Percentiles rank a stretch among this genome's conserved stretches.
Evolutionary conservation across 805 yeast genomes (phyloP).

Genomic region (Barnettozyma populi): DNA sequence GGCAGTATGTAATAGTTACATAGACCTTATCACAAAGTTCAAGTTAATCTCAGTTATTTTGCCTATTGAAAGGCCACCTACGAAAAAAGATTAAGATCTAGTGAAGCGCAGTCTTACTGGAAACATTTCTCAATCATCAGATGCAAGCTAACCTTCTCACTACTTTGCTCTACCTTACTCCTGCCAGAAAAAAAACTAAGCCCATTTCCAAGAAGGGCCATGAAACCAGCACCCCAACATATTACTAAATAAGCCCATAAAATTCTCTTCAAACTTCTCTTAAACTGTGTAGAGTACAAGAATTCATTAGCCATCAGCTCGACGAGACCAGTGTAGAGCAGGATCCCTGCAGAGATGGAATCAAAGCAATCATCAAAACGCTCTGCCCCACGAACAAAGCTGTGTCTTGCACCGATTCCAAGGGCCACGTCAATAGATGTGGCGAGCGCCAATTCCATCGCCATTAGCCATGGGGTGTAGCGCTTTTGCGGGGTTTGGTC

Average conservation of each 20-base stretch:
- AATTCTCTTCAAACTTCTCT: slow-evolving; percentile 48
- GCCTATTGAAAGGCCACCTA: too few relatives aligned
- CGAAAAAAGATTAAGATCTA: too few relatives aligned
- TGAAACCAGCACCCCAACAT: slow-evolving; percentile 63
- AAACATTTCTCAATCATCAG: too few relatives aligned
- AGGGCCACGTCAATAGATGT: slow-evolving; percentile 72
- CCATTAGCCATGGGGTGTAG: slow-evolving; percentile 43
- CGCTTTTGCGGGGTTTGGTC: slow-evolving; percentile 21
- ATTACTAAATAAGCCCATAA: slow-evolving; percentile 46
- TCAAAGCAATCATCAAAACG: slow-evolving; percentile 64
- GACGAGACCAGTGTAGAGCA: slow-evolving; percentile 67
- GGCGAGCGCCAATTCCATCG: slow-evolving; percentile 44
- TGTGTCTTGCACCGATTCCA: slow-evolving; percentile 62
- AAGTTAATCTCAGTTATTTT: too few relatives aligned
- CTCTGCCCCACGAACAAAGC: slow-evolving; percentile 55
- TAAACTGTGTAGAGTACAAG: slow-evolving; percentile 53
- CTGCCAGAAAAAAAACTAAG: slow-evolving; percentile 32
- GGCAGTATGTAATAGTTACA: too few relatives aligned
- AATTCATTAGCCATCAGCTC: slow-evolving; percentile 76
- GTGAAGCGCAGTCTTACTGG: too few relatives aligned
- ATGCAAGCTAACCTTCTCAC: too few relatives aligned
- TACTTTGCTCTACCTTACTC: too few relatives aligned
- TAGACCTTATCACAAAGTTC: too few relatives aligned
- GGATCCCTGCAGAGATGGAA: slow-evolving; percentile 67
- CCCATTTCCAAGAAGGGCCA: slow-evolving; percentile 79